Evolutionary conservation across 2,329 filamentous ascomycete species (phyloP).

Genomic region (Fusarium paranaense): DNA sequence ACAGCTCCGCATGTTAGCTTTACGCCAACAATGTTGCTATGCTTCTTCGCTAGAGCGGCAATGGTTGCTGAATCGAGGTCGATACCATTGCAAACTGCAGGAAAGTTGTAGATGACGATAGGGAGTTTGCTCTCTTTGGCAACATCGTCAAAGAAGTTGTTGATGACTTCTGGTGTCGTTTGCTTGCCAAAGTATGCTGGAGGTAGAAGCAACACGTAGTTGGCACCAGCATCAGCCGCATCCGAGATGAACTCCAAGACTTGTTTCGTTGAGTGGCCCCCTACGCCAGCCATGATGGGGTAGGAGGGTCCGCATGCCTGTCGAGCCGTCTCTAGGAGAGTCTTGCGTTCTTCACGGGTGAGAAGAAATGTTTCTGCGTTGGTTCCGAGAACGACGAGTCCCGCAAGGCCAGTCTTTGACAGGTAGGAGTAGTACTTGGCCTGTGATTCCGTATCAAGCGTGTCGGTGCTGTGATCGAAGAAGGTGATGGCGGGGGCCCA

Average conservation of each 20-base stretch:
- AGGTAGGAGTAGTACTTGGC: slow-evolving; percentile 64
- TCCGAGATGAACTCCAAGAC: slow-evolving; percentile 71
- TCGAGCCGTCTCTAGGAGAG: slow-evolving; percentile 70
- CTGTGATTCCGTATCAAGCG: slow-evolving; percentile 60
- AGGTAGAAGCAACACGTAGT: slow-evolving; percentile 72
- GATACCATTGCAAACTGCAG: slow-evolving; percentile 73
- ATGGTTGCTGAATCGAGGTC: slow-evolving; percentile 75
- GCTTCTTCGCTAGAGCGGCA: slow-evolving; percentile 33
- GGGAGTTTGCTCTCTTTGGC: slow-evolving; percentile 64
- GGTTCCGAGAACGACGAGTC: slow-evolving; percentile 66
- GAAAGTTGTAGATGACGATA: slow-evolving; percentile 77
- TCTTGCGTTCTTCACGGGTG: slow-evolving; percentile 67
- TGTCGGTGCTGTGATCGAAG: slow-evolving; percentile 62
- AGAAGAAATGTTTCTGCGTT: slow-evolving; percentile 68
- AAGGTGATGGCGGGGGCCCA: slow-evolving; percentile 67
- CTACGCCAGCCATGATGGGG: slow-evolving; percentile 80
- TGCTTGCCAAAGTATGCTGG: slow-evolving; percentile 74
- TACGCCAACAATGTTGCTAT: slow-evolving; percentile 72
- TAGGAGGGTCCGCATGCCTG: slow-evolving; percentile 86
- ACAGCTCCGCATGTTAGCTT: slow-evolving; percentile 80
- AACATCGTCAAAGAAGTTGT: slow-evolving; percentile 70
- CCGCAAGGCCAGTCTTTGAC: slow-evolving; percentile 60
- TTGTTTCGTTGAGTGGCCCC: slow-evolving; percentile 73
- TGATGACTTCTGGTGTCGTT: slow-evolving; percentile 68
- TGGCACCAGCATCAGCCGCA: slow-evolving; percentile 68